These are phyloP conservation scores for Malus domestica DNA, from an alignment of 306 rosid species.

Conservation along the genomic window DNA sequence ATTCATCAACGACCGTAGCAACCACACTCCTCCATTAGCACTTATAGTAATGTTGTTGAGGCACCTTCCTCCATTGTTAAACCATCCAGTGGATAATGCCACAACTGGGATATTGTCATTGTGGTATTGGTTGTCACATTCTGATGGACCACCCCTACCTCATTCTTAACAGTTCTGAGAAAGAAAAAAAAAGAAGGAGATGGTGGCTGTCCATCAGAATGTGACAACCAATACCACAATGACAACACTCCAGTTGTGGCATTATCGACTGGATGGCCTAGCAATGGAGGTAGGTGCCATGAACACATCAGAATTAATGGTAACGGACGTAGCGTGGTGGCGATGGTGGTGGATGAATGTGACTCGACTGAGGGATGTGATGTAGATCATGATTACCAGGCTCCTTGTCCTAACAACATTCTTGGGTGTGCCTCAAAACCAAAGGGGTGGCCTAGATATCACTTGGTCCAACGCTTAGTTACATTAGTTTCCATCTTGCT, in stretches of 20 bases:
- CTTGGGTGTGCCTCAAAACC: slow-evolving; percentile 19
- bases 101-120: too few relatives aligned
- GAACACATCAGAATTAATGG: slow-evolving; percentile 30
- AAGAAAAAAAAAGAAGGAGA: slow-evolving; percentile 22
- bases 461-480: slow-evolving; percentile 5
- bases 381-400: slow-evolving; percentile 35
- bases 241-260: slow-evolving; percentile 37
- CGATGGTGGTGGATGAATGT: slow-evolving; percentile 58
- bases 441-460: slow-evolving; percentile 20
- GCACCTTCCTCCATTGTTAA: too few relatives aligned
- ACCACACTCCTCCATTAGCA: too few relatives aligned
- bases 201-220: slow-evolving; percentile 39
- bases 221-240: slow-evolving; percentile 36
- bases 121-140: too few relatives aligned
- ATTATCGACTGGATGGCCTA: slow-evolving; percentile 43
- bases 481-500: too few relatives aligned
- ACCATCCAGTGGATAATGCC: too few relatives aligned
- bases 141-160: slow-evolving; percentile 10
- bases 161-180: slow-evolving; percentile 17
- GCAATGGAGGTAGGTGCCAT: slow-evolving; percentile 24
- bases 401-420: slow-evolving; percentile 40
- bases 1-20: too few relatives aligned
- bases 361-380: slow-evolving; percentile 52
- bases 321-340: slow-evolving; percentile 41
- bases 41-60: too few relatives aligned